A percentile compares a stretch with the other conserved stretches of the same genome.
These are phyloP conservation scores for Saussurea involucrata DNA, from an alignment of 129 eudicot genomes.

Conservation along the genomic window DNA sequence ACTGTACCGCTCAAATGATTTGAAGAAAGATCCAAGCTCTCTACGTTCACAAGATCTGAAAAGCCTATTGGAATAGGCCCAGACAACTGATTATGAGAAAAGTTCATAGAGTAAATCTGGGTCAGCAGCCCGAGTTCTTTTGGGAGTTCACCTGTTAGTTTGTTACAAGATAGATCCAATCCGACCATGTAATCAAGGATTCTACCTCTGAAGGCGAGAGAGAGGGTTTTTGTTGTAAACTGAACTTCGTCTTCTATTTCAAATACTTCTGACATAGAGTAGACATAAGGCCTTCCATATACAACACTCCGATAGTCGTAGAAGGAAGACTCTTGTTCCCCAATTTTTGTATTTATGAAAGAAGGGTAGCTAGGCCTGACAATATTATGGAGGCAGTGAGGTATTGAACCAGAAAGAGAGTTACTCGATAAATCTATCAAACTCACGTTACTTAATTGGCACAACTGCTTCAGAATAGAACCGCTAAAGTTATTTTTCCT, in stretches of 20 bases:
- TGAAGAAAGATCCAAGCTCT: conserved; percentile 15
- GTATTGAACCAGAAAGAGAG: conserved; percentile 22
- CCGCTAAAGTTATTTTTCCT: conserved; percentile 9
- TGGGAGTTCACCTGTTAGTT: conserved; percentile 20
- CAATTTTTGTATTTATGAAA: neutral
- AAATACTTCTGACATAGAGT: too few relatives aligned
- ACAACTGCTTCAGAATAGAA: conserved; percentile 11
- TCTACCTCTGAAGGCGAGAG: neutral
- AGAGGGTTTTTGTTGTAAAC: conserved; percentile 11
- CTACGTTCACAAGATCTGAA: neutral
- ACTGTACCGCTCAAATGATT: neutral
- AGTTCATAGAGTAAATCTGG: conserved; percentile 1
- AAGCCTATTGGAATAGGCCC: conserved; percentile 15
- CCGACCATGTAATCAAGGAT: conserved; percentile 23
- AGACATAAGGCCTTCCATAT: too few relatives aligned
- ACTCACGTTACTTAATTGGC: conserved; percentile 5
- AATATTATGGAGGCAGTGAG: conserved; percentile 15
- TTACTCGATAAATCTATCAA: conserved; percentile 22
- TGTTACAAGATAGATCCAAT: conserved; percentile 26
- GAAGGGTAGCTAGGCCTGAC: neutral
- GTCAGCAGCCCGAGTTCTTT: conserved; percentile 10
- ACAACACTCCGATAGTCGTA: neutral
- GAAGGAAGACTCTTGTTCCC: too few relatives aligned
- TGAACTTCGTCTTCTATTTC: neutral
- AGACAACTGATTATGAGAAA: conserved; percentile 5